phyloP scores from a whole-genome alignment of 176 grass and related monocot species.

The Secale cereale region DNA sequence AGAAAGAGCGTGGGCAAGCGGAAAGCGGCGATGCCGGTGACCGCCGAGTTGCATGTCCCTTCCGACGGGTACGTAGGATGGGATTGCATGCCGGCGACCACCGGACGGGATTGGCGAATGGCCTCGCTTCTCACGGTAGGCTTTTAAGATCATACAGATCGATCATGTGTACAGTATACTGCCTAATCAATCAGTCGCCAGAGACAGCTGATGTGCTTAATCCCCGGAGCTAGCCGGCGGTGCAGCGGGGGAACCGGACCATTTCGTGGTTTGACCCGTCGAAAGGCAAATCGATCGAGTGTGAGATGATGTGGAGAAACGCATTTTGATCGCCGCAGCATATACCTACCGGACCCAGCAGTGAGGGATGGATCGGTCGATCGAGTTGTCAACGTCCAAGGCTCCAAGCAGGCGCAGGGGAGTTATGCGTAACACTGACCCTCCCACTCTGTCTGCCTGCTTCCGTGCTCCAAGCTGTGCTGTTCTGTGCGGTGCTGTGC shows the following conservation, averaged over 20 bases:
- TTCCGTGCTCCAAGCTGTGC: too few relatives aligned
- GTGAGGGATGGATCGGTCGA: background rate
- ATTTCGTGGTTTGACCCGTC: background rate
- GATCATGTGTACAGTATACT: background rate
- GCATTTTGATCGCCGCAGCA: background rate
- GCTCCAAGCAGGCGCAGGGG: background rate
- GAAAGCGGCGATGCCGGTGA: background rate
- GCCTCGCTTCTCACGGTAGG: background rate
- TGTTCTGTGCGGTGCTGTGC: background rate
- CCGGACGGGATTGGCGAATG: background rate
- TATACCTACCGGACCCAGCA: background rate
- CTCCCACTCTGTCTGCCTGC: slow-evolving; percentile 16
- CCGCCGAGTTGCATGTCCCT: slow-evolving; percentile 2
- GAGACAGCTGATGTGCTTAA: background rate
- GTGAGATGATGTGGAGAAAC: background rate
- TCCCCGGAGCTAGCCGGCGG: background rate
- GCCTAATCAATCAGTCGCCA: background rate
- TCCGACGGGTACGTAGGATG: background rate
- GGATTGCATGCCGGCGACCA: background rate
- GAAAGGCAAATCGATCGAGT: background rate
- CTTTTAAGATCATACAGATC: background rate
- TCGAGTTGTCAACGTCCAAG: slow-evolving; percentile 39
- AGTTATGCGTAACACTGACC: slow-evolving; percentile 18
- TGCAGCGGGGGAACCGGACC: background rate
- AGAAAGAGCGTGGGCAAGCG: background rate